These are phyloP conservation scores for Gymnopilus junonius DNA, from an alignment of 768 basidiomycete genomes.

Conservation along the genomic window DNA sequence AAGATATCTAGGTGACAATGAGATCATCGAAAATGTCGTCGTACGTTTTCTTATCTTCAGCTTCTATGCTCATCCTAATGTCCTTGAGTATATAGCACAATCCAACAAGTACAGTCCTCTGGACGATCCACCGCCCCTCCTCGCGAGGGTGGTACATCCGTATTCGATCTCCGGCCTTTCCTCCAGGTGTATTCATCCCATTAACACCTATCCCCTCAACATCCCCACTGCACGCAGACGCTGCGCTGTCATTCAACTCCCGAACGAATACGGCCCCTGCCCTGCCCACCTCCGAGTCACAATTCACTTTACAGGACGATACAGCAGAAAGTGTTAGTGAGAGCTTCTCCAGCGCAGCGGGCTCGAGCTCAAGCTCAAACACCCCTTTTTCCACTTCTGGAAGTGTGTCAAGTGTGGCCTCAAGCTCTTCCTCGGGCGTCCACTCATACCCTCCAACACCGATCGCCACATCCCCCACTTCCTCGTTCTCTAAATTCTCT, in stretches of 20 bases:
- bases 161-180: conserved; percentile 71
- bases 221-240: conserved; percentile 53
- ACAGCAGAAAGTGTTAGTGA: not conserved
- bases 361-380: not conserved
- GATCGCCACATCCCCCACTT: conserved; percentile 34
- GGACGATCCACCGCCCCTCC: conserved; percentile 78
- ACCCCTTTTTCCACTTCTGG: not conserved
- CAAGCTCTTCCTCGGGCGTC: conserved; percentile 42
- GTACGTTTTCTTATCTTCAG: conserved; percentile 43
- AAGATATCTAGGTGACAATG: conserved; percentile 70
- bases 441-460: conserved; percentile 69
- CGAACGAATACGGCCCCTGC: conserved; percentile 45
- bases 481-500: not conserved
- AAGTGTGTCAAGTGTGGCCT: conserved; percentile 2
- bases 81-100: conserved; percentile 50
- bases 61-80: not conserved
- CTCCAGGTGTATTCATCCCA: conserved; percentile 62
- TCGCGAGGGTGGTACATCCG: conserved; percentile 87
- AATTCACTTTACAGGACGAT: conserved; percentile 17
- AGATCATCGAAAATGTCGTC: conserved; percentile 76
- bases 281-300: conserved; percentile 6
- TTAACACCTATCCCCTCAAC: conserved; percentile 51
- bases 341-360: not conserved
- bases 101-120: conserved; percentile 63
- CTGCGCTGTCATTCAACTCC: conserved; percentile 54